Evolutionary conservation across 2,329 filamentous ascomycete genomes (phyloP), one percentile per base, ranked within the genome.

Genomic region (Trichoderma arundinaceum): DNA sequence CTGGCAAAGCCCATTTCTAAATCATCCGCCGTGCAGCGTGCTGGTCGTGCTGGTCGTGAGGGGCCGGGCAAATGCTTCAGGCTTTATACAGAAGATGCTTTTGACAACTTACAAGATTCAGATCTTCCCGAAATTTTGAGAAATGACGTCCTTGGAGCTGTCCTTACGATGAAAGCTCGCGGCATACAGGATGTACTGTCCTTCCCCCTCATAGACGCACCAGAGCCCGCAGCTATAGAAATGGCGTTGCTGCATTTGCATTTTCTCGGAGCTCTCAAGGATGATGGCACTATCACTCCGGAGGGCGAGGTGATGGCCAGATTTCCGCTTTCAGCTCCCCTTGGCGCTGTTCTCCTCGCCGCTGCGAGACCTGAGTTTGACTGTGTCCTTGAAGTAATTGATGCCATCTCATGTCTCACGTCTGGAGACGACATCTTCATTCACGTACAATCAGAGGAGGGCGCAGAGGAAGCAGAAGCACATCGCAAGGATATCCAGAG

Each of bases 31-130:
- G 91, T 96, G 54, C 95, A 99, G 76, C 86, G 95, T 65, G 88
- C 92, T 60, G 95, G 95, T 75, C 91, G 95, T 80, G 95, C 95
- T 8, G 95, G 95, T 48, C 90, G 95, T 83, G 95, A 99, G 79
- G 92, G 89, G 0, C 86, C 93, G 0, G 95, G 95, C 1, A 92
- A 95, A 75, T 98, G 94, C 77, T 96, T 89, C 75, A 85, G 95
- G 48, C 80, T 99, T 1, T 99, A 97, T 75, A 96, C 94, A 0
- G 88, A 96, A 70, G 83, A 86, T 4, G 87, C 89, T 2, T 98
- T 92, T 75, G 79, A 88, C 9, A 78, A 81, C 0, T 80, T 97
- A 7, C 85, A 90, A 51, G 87, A 92, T 65, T 85, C 90, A 0
- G 94, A 94, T 54, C 85, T 89, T 0, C 94, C 95, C 0, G 95